Percentiles rank a stretch among this genome's conserved stretches.
phyloP scores from a whole-genome alignment of 345 rosid species.

The Sonneratia caseolaris region DNA sequence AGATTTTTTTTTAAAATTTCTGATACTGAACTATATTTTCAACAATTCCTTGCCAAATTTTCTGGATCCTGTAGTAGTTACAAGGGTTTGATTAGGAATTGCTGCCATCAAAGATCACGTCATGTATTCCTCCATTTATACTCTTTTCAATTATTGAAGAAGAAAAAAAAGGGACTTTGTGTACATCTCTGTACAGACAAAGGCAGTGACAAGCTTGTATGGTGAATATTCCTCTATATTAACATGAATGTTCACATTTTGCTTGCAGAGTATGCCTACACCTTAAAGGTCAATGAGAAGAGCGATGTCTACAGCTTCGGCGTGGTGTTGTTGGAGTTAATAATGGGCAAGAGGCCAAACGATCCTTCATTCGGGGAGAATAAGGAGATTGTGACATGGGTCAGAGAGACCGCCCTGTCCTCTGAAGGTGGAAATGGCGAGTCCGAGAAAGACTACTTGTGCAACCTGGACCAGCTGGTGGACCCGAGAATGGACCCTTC shows the following conservation, averaged over 20 bases:
- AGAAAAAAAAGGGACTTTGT: no score
- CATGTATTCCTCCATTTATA: no score
- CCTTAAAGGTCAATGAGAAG: slow-evolving; percentile 42
- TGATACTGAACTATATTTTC: no score
- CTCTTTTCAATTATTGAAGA: no score
- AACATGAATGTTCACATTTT: neutral
- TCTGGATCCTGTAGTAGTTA: neutral
- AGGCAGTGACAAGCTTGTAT: no score
- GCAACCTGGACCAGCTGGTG: slow-evolving; percentile 21
- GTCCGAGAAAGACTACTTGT: neutral
- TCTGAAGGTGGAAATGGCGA: slow-evolving; percentile 1
- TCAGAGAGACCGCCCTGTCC: slow-evolving; percentile 26
- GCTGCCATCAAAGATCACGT: neutral
- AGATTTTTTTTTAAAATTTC: no score
- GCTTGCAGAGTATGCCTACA: slow-evolving; percentile 52
- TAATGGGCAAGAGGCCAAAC: slow-evolving; percentile 57
- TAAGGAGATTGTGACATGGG: slow-evolving; percentile 47
- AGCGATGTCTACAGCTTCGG: slow-evolving; percentile 75
- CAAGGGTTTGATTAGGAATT: neutral
- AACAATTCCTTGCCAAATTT: no score
- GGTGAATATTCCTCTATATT: no score
- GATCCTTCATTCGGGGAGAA: slow-evolving; percentile 47
- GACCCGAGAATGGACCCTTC: slow-evolving; percentile 43
- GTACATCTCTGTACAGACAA: no score
- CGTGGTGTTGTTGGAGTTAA: slow-evolving; percentile 46